Evolutionary conservation across 1,284 basidiomycete species (phyloP).

Genomic region (Phellopilus nigrolimitatus): DNA sequence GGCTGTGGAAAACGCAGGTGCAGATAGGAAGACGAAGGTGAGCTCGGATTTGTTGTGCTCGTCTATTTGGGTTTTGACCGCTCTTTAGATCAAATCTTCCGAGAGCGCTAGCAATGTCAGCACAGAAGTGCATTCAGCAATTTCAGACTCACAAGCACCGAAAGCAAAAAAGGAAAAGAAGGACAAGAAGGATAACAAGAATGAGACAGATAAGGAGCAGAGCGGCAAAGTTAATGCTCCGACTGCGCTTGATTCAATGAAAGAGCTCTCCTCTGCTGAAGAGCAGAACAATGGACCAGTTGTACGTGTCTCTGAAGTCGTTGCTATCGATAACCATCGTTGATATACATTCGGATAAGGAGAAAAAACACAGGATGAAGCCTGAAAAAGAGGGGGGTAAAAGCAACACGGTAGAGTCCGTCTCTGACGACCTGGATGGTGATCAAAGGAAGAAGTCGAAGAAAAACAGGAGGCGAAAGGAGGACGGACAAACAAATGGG

Average conservation of each 20-base stretch:
- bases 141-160: neutral
- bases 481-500: no score
- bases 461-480: conserved; percentile 28
- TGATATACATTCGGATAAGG: neutral
- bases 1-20: neutral
- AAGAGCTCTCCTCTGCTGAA: no score
- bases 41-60: neutral
- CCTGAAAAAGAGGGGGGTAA: conserved; percentile 19
- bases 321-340: no score
- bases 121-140: conserved; percentile 8
- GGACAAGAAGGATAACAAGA: conserved; percentile 29
- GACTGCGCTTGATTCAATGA: no score
- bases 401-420: no score
- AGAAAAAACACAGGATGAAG: neutral
- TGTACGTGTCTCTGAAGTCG: no score
- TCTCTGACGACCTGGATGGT: no score
- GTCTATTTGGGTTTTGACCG: neutral
- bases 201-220: conserved; percentile 22
- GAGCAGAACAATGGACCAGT: no score
- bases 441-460: no score
- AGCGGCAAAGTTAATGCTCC: no score
- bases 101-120: conserved; percentile 6
- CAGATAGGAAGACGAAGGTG: conserved; percentile 1
- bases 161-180: conserved; percentile 27
- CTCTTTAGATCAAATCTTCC: neutral